These are phyloP conservation scores for Neurospora africana DNA, from an alignment of 495 filamentous ascomycete genomes.

Conservation along the genomic window DNA sequence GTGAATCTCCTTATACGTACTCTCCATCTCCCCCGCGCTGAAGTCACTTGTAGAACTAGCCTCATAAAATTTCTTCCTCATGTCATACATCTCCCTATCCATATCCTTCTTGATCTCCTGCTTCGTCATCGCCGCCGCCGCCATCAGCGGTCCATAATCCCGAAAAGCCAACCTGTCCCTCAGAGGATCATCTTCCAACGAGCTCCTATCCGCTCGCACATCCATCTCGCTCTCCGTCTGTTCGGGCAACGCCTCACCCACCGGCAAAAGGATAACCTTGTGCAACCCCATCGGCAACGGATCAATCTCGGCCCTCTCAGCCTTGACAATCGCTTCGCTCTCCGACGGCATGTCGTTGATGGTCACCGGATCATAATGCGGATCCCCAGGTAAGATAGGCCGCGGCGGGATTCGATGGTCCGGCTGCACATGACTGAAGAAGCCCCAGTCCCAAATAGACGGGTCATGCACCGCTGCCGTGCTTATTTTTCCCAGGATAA, in stretches of 20 bases:
- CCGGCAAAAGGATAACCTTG: conserved; percentile 9
- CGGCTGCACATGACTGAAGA: neutral
- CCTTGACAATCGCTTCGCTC: conserved; percentile 19
- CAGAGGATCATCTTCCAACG: conserved; percentile 11
- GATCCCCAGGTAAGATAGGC: neutral
- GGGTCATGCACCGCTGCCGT: neutral
- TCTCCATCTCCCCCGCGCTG: neutral
- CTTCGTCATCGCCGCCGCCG: neutral
- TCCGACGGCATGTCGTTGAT: conserved; percentile 20
- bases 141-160: neutral
- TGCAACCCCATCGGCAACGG: conserved; percentile 16
- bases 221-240: conserved; percentile 17
- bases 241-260: conserved; percentile 6
- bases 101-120: neutral
- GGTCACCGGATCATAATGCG: neutral
- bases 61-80: neutral
- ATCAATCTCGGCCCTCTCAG: conserved; percentile 11
- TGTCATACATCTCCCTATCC: too few relatives aligned
- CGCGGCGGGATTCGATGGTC: neutral
- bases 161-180: neutral
- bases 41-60: neutral
- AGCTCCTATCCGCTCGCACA: conserved; percentile 11
- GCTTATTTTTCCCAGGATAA: neutral
- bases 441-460: neutral
- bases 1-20: neutral